A percentile compares a stretch with the other conserved stretches of the same genome.
Evolutionary conservation across 176 grass and related monocot species (phyloP).

Genomic region (Carex scoparia): DNA sequence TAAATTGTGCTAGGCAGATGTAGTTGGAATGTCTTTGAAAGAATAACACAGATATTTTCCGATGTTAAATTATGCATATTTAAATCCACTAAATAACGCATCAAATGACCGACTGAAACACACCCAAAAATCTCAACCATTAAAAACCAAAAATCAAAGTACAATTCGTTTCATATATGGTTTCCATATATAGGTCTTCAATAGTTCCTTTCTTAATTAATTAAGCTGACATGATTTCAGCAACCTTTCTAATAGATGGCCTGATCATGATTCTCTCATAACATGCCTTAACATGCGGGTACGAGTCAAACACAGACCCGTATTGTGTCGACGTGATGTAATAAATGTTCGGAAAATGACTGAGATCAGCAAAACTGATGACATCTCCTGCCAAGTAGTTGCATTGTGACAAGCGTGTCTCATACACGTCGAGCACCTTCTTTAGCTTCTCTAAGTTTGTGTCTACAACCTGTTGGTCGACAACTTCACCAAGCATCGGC

Average conservation of each 20-base stretch:
- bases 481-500: not conserved
- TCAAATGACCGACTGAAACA: too few species aligned
- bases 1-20: too few species aligned
- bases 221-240: not conserved
- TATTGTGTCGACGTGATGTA: slow-evolving; percentile 8
- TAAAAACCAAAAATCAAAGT: not conserved
- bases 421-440: slow-evolving; percentile 25
- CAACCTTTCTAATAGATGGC: slow-evolving; percentile 19
- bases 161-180: not conserved
- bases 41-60: too few species aligned
- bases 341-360: slow-evolving; percentile 7
- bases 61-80: too few species aligned
- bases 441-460: slow-evolving; percentile 10
- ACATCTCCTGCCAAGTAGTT: not conserved
- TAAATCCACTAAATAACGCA: too few species aligned
- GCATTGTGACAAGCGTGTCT: not conserved
- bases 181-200: not conserved
- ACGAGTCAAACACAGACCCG: slow-evolving; percentile 4
- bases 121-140: not conserved
- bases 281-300: slow-evolving; percentile 29
- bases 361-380: slow-evolving; percentile 28
- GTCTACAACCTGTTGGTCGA: not conserved
- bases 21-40: too few species aligned
- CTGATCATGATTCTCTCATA: slow-evolving; percentile 13
- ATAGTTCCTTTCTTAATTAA: not conserved